Evolutionary conservation across 441 rosid genomes (phyloP), one percentile per base, ranked within the genome.

Genomic region (Metrosideros polymorpha): DNA sequence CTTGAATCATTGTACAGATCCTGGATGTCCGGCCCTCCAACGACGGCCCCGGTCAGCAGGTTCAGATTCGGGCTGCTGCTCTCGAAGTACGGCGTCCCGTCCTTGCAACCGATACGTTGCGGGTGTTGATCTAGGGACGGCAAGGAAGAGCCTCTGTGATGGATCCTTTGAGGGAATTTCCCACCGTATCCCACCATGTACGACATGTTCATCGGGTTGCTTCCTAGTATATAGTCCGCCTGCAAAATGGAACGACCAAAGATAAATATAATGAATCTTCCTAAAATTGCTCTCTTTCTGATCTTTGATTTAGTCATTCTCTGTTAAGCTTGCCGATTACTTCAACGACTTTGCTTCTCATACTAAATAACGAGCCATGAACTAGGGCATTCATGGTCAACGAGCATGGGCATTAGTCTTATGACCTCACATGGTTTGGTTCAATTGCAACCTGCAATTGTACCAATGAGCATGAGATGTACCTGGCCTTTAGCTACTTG

Each of bases 121-220:
- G 89, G 90, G 63, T 86, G 89, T 30, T 84, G 57, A 35, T 86
- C 89, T 53, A 86, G 24, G 24, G 93, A 89, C 30, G 93, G 96
- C 61, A 93, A 87, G 35, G 92, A 88, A 0, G 94, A 92, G 45
- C 92, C 93, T 12, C 95, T 91, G 45, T 93, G 95, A 75, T 94
- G 95, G 77, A 93, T 90, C 88, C 84, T 90, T 14, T 57, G 45
- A 0, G 95, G 96, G 84, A 85, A 94, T 13, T 86, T 90, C 4
- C 71, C 50, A 2, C 94, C 92, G 61, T 92, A 92, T 75, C 94
- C 94, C 13, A 94, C 94, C 95, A 93, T 94, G 90, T 91, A 93
- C 18, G 96, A 94, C 93, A 93, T 91, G 4, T 77, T 86, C 87
- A 89, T 18, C 35, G 96, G 95, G 63, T 93, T 94, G 85, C 88